phyloP scores from a whole-genome alignment of 495 filamentous ascomycete species.

The Mytilinidion resinicola region DNA sequence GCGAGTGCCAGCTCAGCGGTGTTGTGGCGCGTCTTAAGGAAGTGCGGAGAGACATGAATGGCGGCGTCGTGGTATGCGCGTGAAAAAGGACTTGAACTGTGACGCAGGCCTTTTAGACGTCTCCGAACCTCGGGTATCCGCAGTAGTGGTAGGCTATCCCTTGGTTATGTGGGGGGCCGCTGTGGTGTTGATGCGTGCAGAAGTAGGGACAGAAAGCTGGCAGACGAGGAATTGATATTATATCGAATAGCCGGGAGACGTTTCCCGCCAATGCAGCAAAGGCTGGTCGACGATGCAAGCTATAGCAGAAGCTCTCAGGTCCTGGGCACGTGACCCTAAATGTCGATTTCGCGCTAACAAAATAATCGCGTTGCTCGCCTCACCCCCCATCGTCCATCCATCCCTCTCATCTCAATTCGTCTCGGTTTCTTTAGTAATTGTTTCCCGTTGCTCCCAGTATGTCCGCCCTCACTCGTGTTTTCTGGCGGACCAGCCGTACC shows the following conservation, averaged over 20 bases:
- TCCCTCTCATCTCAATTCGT: slow-evolving; percentile 13
- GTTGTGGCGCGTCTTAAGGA: slow-evolving; percentile 21
- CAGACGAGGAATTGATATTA: not conserved
- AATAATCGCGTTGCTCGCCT: not conserved
- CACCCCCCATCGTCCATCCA: not conserved
- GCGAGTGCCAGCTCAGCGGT: slow-evolving; percentile 27
- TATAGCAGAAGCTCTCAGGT: not conserved
- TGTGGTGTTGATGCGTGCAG: not conserved
- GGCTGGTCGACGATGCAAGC: not conserved
- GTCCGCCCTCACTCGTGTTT: slow-evolving; percentile 43
- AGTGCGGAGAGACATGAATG: slow-evolving; percentile 29
- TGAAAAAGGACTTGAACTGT: slow-evolving; percentile 1
- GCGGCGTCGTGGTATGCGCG: not conserved
- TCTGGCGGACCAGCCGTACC: slow-evolving; percentile 37
- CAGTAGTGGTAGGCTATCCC: not conserved
- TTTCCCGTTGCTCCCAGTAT: slow-evolving; percentile 46
- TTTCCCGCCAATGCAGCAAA: not conserved
- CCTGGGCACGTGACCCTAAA: not conserved
- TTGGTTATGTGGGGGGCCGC: not conserved
- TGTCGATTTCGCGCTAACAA: slow-evolving; percentile 4
- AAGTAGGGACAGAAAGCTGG: not conserved
- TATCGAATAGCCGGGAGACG: not conserved
- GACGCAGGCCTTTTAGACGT: slow-evolving; percentile 21
- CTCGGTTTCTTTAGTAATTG: slow-evolving; percentile 13
- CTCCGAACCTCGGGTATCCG: slow-evolving; percentile 28